A percentile compares a stretch with the other conserved stretches of the same genome.
Evolutionary conservation across 306 rosid genomes (phyloP).

Genomic region (Vicia faba): DNA sequence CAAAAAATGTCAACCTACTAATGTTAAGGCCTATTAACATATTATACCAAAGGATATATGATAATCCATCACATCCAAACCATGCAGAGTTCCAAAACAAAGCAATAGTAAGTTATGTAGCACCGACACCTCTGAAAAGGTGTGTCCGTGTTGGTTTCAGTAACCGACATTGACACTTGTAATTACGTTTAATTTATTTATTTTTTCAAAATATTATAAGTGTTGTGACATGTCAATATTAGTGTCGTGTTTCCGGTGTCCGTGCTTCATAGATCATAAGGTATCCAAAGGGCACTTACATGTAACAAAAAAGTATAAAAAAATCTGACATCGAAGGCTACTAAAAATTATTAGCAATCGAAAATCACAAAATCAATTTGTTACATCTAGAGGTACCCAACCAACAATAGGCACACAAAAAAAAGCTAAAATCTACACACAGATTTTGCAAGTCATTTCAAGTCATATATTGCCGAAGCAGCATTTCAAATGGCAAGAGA

Average conservation of each 20-base stretch:
- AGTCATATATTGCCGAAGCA: not conserved
- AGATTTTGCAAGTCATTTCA: conserved; percentile 6
- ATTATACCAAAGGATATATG: conserved; percentile 16
- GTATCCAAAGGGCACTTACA: not conserved
- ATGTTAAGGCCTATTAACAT: not conserved
- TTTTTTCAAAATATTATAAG: too few species aligned
- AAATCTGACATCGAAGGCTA: not conserved
- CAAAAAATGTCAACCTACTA: conserved; percentile 35
- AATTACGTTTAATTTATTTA: too few species aligned
- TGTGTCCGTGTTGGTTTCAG: too few species aligned
- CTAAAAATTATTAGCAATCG: not conserved
- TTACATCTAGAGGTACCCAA: too few species aligned
- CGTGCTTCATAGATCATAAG: too few species aligned
- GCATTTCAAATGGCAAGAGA: conserved; percentile 3
- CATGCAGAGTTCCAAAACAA: conserved; percentile 26
- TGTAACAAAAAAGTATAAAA: not conserved
- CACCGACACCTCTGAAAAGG: too few species aligned
- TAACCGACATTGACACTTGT: too few species aligned
- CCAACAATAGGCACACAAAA: not conserved
- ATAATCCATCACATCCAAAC: conserved; percentile 19
- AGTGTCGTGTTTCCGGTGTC: too few species aligned
- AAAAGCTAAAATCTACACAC: not conserved
- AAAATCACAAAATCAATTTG: not conserved
- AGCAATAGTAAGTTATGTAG: not conserved
- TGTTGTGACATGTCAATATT: too few species aligned